These are phyloP conservation scores for Cutaneotrichosporon cyanovorans DNA, from an alignment of 1,284 basidiomycete species.

Conservation along the genomic window DNA sequence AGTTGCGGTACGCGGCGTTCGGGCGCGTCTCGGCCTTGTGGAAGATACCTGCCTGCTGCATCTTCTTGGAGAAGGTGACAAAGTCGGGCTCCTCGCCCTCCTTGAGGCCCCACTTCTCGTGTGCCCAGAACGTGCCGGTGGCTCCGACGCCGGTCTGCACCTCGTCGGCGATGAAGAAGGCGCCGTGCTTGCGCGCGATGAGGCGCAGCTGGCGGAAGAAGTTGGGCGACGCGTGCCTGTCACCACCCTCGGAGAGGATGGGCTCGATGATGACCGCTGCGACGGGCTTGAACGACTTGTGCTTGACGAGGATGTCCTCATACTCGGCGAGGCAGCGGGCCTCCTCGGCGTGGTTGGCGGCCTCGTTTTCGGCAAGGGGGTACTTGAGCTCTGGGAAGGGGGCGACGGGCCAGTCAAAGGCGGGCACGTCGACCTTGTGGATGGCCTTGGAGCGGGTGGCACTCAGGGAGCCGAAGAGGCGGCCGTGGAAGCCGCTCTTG, in stretches of 20 bases:
- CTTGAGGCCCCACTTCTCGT: conserved; percentile 51
- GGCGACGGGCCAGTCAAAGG: conserved; percentile 53
- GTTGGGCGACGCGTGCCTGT: conserved; percentile 50
- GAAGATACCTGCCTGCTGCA: conserved; percentile 50
- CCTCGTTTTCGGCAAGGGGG: conserved; percentile 46
- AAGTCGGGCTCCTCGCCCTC: conserved; percentile 49
- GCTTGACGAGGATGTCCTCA: conserved; percentile 35
- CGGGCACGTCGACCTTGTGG: conserved; percentile 54
- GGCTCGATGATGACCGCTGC: conserved; percentile 55
- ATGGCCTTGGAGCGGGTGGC: conserved; percentile 50
- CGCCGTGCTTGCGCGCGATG: conserved; percentile 49
- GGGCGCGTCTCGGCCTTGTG: conserved; percentile 50
- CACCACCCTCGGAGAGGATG: conserved; percentile 53
- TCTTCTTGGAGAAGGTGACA: conserved; percentile 52
- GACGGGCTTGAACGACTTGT: conserved; percentile 47
- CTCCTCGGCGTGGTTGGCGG: conserved; percentile 46
- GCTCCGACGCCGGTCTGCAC: conserved; percentile 54
- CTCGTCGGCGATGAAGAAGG: conserved; percentile 51
- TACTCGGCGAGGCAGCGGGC: conserved; percentile 35
- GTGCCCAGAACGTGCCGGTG: conserved; percentile 54
- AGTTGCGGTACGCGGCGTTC: conserved; percentile 49
- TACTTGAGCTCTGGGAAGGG: conserved; percentile 52
- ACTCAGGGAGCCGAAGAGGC: conserved; percentile 49
- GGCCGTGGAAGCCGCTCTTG: conserved; percentile 50
- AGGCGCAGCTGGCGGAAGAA: conserved; percentile 51